Conservation (phyloP, 345 rosid genomes). For the Salix purpurea region DNA sequence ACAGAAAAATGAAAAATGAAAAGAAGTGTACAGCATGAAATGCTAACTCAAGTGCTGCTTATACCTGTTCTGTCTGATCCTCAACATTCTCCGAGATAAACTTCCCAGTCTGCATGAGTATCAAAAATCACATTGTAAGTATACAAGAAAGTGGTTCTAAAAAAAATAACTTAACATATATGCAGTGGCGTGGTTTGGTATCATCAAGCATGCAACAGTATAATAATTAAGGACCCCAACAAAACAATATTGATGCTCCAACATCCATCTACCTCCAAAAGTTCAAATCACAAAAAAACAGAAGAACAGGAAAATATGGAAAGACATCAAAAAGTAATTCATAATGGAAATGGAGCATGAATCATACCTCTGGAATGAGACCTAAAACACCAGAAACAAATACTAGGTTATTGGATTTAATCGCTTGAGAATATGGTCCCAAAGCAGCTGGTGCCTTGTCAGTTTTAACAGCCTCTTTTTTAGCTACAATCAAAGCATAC, state of each 20-base stretch:
- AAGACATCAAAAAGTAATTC: neutral
- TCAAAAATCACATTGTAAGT: conserved; percentile 11
- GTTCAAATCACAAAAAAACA: neutral
- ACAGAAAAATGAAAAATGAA: no score
- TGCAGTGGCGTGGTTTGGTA: neutral
- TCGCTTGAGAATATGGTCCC: conserved; percentile 94
- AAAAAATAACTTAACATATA: neutral
- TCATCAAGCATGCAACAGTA: neutral
- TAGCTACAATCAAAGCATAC: conserved; percentile 35
- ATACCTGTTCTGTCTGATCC: conserved; percentile 89
- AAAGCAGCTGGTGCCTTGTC: conserved; percentile 91
- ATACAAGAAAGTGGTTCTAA: neutral
- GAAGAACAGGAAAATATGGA: neutral
- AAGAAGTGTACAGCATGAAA: neutral
- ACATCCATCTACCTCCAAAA: neutral
- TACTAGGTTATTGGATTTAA: conserved; percentile 66
- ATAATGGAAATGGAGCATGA: neutral
- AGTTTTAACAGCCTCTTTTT: conserved; percentile 65
- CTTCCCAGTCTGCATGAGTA: conserved; percentile 60
- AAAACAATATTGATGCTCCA: neutral
- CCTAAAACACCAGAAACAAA: conserved; percentile 85
- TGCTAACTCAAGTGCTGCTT: neutral
- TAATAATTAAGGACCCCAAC: neutral
- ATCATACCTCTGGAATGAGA: conserved; percentile 75
- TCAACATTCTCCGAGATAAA: conserved; percentile 63